Base-by-base conservation (phyloP, 2,329 filamentous ascomycete genomes). In the Penicillium aurantiogriseum region DNA sequence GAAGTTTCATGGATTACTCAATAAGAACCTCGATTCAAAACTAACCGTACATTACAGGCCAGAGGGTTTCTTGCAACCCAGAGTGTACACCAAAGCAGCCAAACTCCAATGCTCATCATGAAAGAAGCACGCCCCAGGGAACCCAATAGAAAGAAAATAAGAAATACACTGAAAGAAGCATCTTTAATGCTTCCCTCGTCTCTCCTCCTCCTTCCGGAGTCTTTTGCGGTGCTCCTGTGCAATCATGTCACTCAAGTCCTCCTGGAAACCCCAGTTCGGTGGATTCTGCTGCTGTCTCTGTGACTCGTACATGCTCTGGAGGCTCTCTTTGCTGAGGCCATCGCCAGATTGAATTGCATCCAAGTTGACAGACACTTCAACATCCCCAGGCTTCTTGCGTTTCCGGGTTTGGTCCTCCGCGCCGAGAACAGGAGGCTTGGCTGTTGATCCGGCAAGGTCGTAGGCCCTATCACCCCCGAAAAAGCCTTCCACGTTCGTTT, bases 181-280 rank as follows among this genome's bases (percentile, higher is more conserved):
- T 38, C 4, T 17, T 71, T 58, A 79, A 49, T 72, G 67, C 80
- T 88, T 88, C 62, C 85, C 83, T 68, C 83, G 82, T 72, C 87
- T 86, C 75, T 96, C 91, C 74, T 91, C 87, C 67, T 96, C 92
- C 63, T 89, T 85, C 83, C 92, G 95, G 72, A 92, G 84, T 72
- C 92, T 85, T 83, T 97, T 97, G 63, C 91, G 84, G 70, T 88
- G 91, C 78, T 97, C 94, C 69, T 91, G 88, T 13, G 91, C 91
- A 78, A 99, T 97, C 90, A 99, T 95, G 69, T 96, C 90, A 68
- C 88, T 93, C 56, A 99, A 77, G 71, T 97, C 93, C 66, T 97
- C 93, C 72, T 96, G 90, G 75, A 88, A 88, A 57, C 86, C 84
- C 85, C 88, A 91, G 67, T 86, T 83, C 23, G 86, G 85, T 36